Percentiles rank a stretch among this genome's conserved stretches.
These are phyloP conservation scores for barrel medic (Medicago truncatula) DNA, from an alignment of 306 rosid species.

Conservation along the genomic window MtrunA17r5.0-ANR NC_053045.1:63541001-63541500, in stretches of 20 bases:
- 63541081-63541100: neutral
- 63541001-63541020: too few species aligned
- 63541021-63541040: conserved; percentile 44
- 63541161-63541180: neutral
- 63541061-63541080: conserved; percentile 36
- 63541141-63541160: neutral
- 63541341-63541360: neutral
- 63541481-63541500: conserved; percentile 27
- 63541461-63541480: neutral
- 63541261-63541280: too few species aligned
- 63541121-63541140: neutral
- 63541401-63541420: neutral
- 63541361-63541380: neutral
- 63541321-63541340: too few species aligned
- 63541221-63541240: too few species aligned
- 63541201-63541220: too few species aligned
- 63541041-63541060: conserved; percentile 60
- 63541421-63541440: neutral
- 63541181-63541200: too few species aligned
- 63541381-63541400: neutral
- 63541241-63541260: too few species aligned
- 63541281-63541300: too few species aligned
- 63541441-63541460: conserved; percentile 46
- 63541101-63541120: conserved; percentile 14
- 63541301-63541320: too few species aligned